Evolutionary conservation across 768 basidiomycete species (phyloP).

Genomic region (Leccinum rimulosum): DNA sequence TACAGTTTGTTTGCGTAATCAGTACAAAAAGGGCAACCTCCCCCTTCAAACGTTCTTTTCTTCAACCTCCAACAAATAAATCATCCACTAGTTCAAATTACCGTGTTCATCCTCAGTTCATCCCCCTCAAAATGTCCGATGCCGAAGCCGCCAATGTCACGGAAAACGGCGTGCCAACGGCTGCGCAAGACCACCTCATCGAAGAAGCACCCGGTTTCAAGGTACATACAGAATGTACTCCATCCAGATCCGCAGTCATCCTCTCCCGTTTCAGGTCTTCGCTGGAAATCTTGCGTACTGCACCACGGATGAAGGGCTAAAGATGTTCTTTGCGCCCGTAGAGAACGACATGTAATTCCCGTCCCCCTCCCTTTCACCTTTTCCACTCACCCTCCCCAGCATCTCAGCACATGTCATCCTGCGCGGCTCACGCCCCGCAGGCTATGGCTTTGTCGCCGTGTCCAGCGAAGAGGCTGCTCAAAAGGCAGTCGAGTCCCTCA

Average conservation of each 20-base stretch:
- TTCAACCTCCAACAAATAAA: conserved; percentile 63
- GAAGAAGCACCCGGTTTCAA: conserved; percentile 81
- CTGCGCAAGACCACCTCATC: conserved; percentile 61
- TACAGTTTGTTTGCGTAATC: conserved; percentile 28
- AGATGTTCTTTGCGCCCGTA: conserved; percentile 89
- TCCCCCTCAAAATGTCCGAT: conserved; percentile 76
- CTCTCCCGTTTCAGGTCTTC: conserved; percentile 62
- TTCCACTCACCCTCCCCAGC: conserved; percentile 39
- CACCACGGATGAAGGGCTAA: conserved; percentile 93
- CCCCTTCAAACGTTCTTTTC: conserved; percentile 39
- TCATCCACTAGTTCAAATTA: too few relatives aligned
- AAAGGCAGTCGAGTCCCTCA: conserved; percentile 79
- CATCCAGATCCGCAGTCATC: conserved; percentile 17
- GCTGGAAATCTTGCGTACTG: conserved; percentile 94
- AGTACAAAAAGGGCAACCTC: conserved; percentile 39
- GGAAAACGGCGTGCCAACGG: conserved; percentile 82
- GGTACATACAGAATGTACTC: conserved; percentile 38
- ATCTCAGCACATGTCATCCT: conserved; percentile 83
- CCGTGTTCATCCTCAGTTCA: conserved; percentile 49
- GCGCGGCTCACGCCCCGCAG: conserved; percentile 82
- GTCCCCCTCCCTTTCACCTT: background rate
- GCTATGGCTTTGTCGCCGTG: conserved; percentile 92
- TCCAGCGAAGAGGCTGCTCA: conserved; percentile 77
- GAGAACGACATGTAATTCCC: conserved; percentile 79
- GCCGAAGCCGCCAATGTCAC: conserved; percentile 84